These are phyloP conservation scores for Lithohypha guttulata DNA, from an alignment of 2,329 filamentous ascomycete species.

Conservation along the genomic window DNA sequence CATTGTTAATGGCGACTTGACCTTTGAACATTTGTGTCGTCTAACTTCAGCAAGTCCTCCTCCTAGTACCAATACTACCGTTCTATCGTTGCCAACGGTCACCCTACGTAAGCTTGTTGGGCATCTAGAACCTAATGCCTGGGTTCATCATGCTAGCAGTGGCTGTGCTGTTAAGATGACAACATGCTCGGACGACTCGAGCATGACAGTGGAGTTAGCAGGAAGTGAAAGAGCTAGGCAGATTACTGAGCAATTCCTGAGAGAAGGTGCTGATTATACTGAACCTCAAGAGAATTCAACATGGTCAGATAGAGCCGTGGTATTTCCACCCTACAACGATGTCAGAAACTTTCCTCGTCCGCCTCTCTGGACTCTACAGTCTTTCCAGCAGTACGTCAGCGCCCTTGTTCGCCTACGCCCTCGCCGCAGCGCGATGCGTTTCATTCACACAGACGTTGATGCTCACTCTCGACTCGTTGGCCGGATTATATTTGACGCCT, in stretches of 20 bases:
- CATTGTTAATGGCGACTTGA: too few relatives aligned
- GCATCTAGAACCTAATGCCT: background rate
- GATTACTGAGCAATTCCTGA: background rate
- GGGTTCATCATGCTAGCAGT: slow-evolving; percentile 5
- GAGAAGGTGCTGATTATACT: background rate
- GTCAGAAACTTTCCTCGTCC: background rate
- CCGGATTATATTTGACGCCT: slow-evolving; percentile 12
- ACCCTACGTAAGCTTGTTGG: background rate
- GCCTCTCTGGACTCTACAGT: background rate
- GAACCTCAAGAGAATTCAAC: background rate
- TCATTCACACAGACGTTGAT: background rate
- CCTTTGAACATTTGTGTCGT: background rate
- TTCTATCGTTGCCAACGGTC: background rate
- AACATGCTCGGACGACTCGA: background rate
- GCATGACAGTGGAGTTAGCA: background rate
- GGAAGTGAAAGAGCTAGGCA: slow-evolving; percentile 2
- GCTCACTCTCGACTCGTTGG: background rate
- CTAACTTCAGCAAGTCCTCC: background rate
- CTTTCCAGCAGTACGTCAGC: slow-evolving; percentile 1
- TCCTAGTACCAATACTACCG: background rate
- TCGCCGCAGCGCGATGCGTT: background rate
- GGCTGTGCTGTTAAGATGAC: slow-evolving; percentile 1
- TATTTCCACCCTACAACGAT: background rate
- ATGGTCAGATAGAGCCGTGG: background rate
- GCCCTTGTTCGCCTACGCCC: background rate